Base-by-base conservation (phyloP, 257 asterid genomes). In the Leonotis leonurus region DNA sequence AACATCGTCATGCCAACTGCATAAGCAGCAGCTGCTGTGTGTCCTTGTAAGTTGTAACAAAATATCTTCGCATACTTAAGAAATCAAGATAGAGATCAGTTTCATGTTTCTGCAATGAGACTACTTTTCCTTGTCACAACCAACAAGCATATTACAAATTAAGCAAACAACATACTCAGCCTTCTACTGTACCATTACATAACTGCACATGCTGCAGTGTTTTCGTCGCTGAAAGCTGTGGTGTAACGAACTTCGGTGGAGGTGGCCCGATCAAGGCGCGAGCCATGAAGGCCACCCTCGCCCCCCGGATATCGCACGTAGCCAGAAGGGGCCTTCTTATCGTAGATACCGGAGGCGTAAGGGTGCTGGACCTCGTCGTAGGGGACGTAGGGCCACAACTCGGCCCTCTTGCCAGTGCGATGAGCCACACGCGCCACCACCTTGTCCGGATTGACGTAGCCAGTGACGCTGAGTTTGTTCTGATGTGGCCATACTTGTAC, bases 201-300 rank as follows among this genome's bases (percentile, higher is more conserved):
- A 62, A 92, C 77, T 17, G 46, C 83, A 62, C 99, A 92, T 0
- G 97, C 96, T 0, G 75, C 8, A 1, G 97, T 80, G 39, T 92
- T 89, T 4, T 92, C 98, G 8, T 92, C 98, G 18, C 98, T 92
- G 33, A 92, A 92, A n/a, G 98, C 97, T 0, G 96, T 89, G 16
- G 95, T 80, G 77, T 92, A 92, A 14, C 95, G 81, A 26, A 92
- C 95, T 52, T 92, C 98, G 3, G 87, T 80, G 7, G 97, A 92
- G 73, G 80, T 80, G 0, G 98, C 97, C 11, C 95, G 82, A 0
- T 86, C 84, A 0, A 91, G 88, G 11, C 81, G 94, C 12, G 89
- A 77, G 2, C 54, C 44, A 0, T 64, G 83, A 5, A 94, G 86
- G 70, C 6, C 6, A 3, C 81, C 86, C 6, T 29, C 6, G 3